Evolutionary conservation across 306 rosid genomes (phyloP).

Genomic region (Abrus precatorius): DNA sequence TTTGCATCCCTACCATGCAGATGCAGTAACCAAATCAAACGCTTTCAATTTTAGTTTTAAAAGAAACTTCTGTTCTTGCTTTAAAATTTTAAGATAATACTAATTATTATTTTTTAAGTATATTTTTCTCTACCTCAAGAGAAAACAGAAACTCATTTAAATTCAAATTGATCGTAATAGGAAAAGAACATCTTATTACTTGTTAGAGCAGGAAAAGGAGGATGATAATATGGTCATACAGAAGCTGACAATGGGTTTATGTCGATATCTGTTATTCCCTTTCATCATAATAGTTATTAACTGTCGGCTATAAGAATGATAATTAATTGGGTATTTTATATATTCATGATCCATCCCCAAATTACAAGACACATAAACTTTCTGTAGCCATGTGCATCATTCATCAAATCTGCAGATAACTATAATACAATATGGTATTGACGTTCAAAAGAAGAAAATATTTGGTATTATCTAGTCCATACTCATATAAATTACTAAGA

Average conservation of each 20-base stretch:
- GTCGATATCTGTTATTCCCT: background rate
- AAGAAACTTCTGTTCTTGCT: too few relatives aligned
- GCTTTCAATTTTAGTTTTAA: too few relatives aligned
- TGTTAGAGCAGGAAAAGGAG: background rate
- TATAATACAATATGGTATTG: too few relatives aligned
- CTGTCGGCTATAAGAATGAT: slow-evolving; percentile 3
- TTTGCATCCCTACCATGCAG: background rate
- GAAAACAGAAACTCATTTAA: too few relatives aligned
- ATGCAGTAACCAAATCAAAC: too few relatives aligned
- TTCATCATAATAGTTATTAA: slow-evolving; percentile 3
- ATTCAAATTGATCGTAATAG: background rate
- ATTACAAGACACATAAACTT: background rate
- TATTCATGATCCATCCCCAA: background rate
- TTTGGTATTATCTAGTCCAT: too few relatives aligned
- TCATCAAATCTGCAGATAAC: background rate
- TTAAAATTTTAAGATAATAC: too few relatives aligned
- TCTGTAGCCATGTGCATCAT: slow-evolving; percentile 14
- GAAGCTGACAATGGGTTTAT: background rate
- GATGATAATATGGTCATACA: background rate
- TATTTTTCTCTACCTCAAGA: too few relatives aligned
- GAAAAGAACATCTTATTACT: background rate
- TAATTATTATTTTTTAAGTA: too few relatives aligned
- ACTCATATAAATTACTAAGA: too few relatives aligned
- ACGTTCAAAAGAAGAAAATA: too few relatives aligned
- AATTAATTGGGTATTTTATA: background rate